Evolutionary conservation across 176 grass and related monocot genomes (phyloP).

Genomic region (Bolboschoenus planiculmis): DNA sequence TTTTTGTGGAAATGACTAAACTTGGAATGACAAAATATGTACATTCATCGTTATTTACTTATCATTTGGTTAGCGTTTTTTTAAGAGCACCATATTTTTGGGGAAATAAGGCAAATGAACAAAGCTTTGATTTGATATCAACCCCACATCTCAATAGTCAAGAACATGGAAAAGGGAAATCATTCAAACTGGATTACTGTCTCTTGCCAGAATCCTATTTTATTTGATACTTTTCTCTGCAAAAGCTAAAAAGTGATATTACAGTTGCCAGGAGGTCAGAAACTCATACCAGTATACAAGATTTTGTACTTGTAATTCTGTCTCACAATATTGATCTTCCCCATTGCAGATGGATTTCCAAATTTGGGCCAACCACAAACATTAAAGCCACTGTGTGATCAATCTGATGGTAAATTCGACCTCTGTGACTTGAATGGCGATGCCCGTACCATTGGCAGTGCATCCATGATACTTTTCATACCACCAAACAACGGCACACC

Average conservation of each 20-base stretch:
- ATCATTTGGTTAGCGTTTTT: not conserved
- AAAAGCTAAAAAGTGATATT: not conserved
- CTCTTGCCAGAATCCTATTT: not conserved
- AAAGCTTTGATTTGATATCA: not conserved
- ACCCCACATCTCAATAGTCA: not conserved
- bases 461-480: slow-evolving; percentile 19
- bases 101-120: not conserved
- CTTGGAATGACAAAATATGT: not conserved
- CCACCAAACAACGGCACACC: not conserved
- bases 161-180: not conserved
- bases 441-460: slow-evolving; percentile 24
- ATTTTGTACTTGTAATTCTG: not conserved
- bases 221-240: not conserved
- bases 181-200: not conserved
- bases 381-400: slow-evolving; percentile 41
- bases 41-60: not conserved
- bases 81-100: not conserved
- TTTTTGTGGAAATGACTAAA: not conserved
- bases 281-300: not conserved
- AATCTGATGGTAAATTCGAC: slow-evolving; percentile 43
- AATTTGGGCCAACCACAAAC: slow-evolving; percentile 27
- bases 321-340: not conserved
- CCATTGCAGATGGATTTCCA: slow-evolving; percentile 25
- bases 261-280: not conserved
- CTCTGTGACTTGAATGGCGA: slow-evolving; percentile 44